Evolutionary conservation across 2,329 filamentous ascomycete genomes (phyloP).

Genomic region (Hymenoscyphus repandus): DNA sequence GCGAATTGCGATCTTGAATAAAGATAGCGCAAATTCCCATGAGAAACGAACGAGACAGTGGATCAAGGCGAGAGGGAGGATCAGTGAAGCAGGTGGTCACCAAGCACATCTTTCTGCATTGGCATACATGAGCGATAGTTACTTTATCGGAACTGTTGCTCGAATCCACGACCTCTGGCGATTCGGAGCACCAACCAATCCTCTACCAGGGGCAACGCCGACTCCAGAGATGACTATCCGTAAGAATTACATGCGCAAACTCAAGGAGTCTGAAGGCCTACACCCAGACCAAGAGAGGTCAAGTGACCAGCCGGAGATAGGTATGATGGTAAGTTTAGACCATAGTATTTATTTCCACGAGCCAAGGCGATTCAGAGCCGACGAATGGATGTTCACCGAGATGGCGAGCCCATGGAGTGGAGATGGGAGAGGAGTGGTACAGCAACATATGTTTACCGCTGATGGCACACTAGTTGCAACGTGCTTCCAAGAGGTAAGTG

Average conservation of each 20-base stretch:
- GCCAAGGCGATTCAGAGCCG: conserved; percentile 50
- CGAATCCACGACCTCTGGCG: conserved; percentile 77
- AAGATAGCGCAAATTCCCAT: conserved; percentile 47
- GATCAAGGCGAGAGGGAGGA: conserved; percentile 69
- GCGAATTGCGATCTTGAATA: conserved; percentile 50
- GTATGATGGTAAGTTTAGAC: conserved; percentile 83
- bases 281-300: conserved; percentile 1
- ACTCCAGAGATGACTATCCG: conserved; percentile 35
- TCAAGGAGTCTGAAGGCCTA: conserved; percentile 22
- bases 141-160: conserved; percentile 86
- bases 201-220: neutral
- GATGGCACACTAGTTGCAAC: conserved; percentile 72
- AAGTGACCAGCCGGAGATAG: conserved; percentile 49
- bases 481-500: conserved; percentile 67
- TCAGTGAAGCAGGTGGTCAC: conserved; percentile 67
- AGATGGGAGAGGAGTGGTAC: conserved; percentile 70
- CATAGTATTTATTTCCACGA: conserved; percentile 68
- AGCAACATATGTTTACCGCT: conserved; percentile 65
- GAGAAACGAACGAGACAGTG: conserved; percentile 67
- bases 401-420: conserved; percentile 78
- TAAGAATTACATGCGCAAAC: conserved; percentile 41
- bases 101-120: conserved; percentile 81
- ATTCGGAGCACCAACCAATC: conserved; percentile 48
- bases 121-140: conserved; percentile 88
- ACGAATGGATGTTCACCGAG: conserved; percentile 76